A percentile compares a stretch with the other conserved stretches of the same genome.
Evolutionary conservation across 1,284 basidiomycete genomes (phyloP).

Genomic region (Puccinia novopanici): DNA sequence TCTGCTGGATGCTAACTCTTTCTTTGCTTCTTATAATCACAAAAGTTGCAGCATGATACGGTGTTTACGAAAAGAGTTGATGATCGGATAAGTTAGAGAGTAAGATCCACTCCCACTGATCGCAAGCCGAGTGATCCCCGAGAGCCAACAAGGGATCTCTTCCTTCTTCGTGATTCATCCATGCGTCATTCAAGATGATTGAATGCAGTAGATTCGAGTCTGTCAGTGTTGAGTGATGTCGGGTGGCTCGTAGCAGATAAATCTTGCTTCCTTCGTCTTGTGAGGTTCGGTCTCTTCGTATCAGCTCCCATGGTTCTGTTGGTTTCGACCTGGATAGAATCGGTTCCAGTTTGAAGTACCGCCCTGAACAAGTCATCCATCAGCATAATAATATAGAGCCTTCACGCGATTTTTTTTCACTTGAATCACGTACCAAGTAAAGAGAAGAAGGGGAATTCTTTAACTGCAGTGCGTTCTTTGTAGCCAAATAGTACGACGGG

Average conservation of each 20-base stretch:
- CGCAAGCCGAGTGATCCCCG: background rate
- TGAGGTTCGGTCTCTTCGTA: too few relatives aligned
- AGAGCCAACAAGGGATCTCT: background rate
- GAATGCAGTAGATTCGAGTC: background rate
- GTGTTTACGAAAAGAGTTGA: background rate
- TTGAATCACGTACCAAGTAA: conserved; percentile 24
- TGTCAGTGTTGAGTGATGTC: background rate
- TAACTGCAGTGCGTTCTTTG: conserved; percentile 21
- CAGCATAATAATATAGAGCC: too few relatives aligned
- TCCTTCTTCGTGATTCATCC: background rate
- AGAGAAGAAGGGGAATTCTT: conserved; percentile 35
- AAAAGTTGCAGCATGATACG: too few relatives aligned
- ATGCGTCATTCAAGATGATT: background rate
- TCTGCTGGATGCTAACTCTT: too few relatives aligned
- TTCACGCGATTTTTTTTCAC: too few relatives aligned
- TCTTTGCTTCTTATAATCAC: too few relatives aligned
- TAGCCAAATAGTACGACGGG: conserved; percentile 23
- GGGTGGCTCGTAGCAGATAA: background rate
- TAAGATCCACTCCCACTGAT: conserved; percentile 26
- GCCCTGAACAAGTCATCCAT: background rate
- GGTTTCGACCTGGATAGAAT: background rate
- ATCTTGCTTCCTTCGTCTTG: background rate
- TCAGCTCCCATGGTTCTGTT: background rate
- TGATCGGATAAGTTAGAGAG: conserved; percentile 27
- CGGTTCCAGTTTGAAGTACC: conserved; percentile 13